phyloP scores from a whole-genome alignment of 352 stramenopile species.

The Phytophthora sojae region DNA sequence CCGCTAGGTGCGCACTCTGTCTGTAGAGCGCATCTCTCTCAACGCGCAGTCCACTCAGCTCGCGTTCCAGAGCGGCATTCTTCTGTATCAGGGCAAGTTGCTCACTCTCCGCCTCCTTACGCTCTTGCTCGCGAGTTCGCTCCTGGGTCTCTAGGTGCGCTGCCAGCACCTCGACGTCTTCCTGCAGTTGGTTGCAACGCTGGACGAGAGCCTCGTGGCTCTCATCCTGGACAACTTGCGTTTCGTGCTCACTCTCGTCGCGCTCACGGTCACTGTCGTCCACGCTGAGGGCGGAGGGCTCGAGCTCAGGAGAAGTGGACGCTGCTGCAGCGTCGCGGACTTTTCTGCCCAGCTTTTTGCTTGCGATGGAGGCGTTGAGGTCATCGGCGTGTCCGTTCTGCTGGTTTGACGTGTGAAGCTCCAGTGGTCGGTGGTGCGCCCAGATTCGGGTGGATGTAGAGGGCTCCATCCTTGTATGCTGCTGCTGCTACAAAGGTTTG shows the following conservation, averaged over 20 bases:
- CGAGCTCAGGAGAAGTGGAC: constrained; percentile 21
- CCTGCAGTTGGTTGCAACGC: constrained; percentile 53
- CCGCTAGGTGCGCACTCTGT: constrained; percentile 31
- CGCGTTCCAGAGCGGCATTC: constrained; percentile 37
- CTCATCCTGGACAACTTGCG: constrained; percentile 14
- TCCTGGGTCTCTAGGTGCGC: constrained; percentile 60
- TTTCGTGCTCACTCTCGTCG: constrained; percentile 23
- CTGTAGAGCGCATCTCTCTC: constrained; percentile 59
- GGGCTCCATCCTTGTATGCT: constrained; percentile 12
- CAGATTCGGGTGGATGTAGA: background rate
- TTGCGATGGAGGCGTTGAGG: background rate
- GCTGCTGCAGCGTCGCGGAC: background rate
- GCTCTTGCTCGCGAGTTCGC: constrained; percentile 34
- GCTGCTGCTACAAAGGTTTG: background rate
- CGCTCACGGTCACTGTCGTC: constrained; percentile 22
- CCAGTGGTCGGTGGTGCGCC: constrained; percentile 3
- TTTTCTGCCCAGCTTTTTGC: constrained; percentile 16
- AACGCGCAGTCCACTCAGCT: constrained; percentile 47
- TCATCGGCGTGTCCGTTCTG: constrained; percentile 4
- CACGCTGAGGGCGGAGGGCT: constrained; percentile 5
- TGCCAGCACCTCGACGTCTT: constrained; percentile 65
- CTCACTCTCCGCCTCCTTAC: constrained; percentile 32
- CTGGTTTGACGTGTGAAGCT: constrained; percentile 27
- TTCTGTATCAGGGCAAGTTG: constrained; percentile 18
- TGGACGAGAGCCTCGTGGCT: constrained; percentile 16